A percentile compares a stretch with the other conserved stretches of the same genome.
These are phyloP conservation scores for Epithele typhae DNA, from an alignment of 768 basidiomycete genomes.

Conservation along the genomic window DNA sequence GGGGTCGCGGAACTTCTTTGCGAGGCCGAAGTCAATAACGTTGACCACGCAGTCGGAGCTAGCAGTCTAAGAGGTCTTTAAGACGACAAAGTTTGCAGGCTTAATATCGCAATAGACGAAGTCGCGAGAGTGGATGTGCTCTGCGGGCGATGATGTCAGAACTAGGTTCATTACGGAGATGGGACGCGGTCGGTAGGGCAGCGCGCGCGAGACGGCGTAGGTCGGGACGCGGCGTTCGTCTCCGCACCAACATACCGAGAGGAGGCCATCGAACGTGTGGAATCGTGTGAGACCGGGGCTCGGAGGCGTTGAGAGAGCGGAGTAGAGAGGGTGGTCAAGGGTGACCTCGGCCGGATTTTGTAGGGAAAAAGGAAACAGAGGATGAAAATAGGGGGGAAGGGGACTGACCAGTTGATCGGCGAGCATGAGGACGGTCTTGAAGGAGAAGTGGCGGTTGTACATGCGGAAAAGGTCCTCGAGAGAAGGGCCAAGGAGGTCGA, in stretches of 20 bases:
- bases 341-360: too few species aligned
- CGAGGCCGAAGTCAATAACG: slow-evolving; percentile 87
- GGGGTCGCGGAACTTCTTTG: slow-evolving; percentile 71
- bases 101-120: slow-evolving; percentile 97
- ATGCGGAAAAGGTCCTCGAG: slow-evolving; percentile 84
- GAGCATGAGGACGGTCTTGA: slow-evolving; percentile 92
- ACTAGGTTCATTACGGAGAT: slow-evolving; percentile 2
- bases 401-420: slow-evolving; percentile 87
- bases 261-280: slow-evolving; percentile 2
- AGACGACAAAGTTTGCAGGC: slow-evolving; percentile 96
- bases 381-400: neutral
- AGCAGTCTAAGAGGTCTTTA: slow-evolving; percentile 39
- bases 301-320: neutral
- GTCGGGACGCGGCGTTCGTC: too few species aligned
- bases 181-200: neutral
- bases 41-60: slow-evolving; percentile 68
- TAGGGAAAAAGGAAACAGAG: too few species aligned
- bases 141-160: slow-evolving; percentile 36
- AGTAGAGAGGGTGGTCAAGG: too few species aligned
- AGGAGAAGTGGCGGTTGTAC: slow-evolving; percentile 87
- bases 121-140: slow-evolving; percentile 92
- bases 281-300: neutral
- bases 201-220: too few species aligned
- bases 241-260: too few species aligned
- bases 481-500: slow-evolving; percentile 91